Conservation (phyloP, 495 filamentous ascomycete species). For the Parmelia sp. region DNA sequence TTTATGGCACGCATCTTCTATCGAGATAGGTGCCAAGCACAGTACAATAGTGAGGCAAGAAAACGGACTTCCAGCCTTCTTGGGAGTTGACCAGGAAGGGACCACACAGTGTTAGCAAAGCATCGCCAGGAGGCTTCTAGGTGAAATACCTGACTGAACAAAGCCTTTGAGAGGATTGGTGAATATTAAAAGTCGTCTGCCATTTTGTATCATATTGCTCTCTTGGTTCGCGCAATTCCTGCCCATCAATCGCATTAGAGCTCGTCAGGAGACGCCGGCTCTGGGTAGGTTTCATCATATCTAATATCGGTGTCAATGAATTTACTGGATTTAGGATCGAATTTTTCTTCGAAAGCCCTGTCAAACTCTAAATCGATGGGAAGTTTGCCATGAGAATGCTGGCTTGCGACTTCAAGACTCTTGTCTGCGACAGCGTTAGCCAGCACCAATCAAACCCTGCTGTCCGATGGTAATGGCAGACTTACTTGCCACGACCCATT, state of each 20-base stretch:
- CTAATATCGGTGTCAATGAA: neutral
- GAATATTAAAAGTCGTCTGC: neutral
- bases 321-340: constrained; percentile 1
- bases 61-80: neutral
- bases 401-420: constrained; percentile 11
- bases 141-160: neutral
- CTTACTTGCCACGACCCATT: constrained; percentile 22
- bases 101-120: neutral
- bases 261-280: neutral
- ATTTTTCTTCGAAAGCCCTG: constrained; percentile 19
- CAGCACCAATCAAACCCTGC: neutral
- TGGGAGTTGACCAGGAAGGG: neutral
- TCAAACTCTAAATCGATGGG: constrained; percentile 2
- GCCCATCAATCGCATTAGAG: neutral
- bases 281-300: neutral
- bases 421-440: constrained; percentile 18
- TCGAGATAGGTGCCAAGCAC: neutral
- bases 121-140: neutral
- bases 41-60: neutral
- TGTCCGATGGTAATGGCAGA: neutral
- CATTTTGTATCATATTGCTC: neutral
- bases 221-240: neutral
- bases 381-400: constrained; percentile 18
- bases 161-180: neutral
- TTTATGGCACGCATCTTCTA: neutral